Evolutionary conservation across 179 eudicot species (phyloP), one percentile per base, ranked within the genome.

Genomic region (Beta corolliflora): DNA sequence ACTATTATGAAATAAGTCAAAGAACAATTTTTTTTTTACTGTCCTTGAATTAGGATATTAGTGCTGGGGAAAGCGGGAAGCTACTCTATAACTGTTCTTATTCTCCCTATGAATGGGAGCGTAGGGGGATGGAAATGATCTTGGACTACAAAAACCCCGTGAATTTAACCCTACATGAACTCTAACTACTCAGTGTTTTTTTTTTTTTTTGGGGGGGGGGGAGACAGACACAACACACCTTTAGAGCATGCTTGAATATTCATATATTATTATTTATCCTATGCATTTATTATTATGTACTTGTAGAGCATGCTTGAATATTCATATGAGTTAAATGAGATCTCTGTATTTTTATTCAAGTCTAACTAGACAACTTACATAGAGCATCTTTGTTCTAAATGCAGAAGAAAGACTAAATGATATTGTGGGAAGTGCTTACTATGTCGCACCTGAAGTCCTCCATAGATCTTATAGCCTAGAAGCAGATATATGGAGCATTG

Each of bases 401-500:
- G 88, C 94, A 95, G 98, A 95, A 71, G 95, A 91, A 81, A 91
- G 98, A 63, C 93, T 95, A 63, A 95, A 93, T 77, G 98, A 95
- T 81, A 91, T 95, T 76, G 98, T 95, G 83, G 98, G 98, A 77
- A 95, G 98, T 85, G 98, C 98, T 46, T 95, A 93, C 82, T 95
- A 93, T 85, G 98, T 95, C 74, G 94, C 98, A 31, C 98, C 98
- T 29, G 98, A 95, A 91, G 98, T 95, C 68, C 95, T 95, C 61
- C 98, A 93, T 84, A 90, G 98, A 89, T 95, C 98, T 41, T 95
- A 95, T 86, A 91, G 91, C 83, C 78, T 88, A 74, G 98, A 95
- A 85, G 97, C 95, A 44, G 98, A 95, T 87, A 88, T 95, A 12
- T 95, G 98, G 98, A 95, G 98, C 85, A 92, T 95, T 76, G 98